Conservation (phyloP, 2,329 filamentous ascomycete genomes). For the Pestalotiopsis sp. region DNA sequence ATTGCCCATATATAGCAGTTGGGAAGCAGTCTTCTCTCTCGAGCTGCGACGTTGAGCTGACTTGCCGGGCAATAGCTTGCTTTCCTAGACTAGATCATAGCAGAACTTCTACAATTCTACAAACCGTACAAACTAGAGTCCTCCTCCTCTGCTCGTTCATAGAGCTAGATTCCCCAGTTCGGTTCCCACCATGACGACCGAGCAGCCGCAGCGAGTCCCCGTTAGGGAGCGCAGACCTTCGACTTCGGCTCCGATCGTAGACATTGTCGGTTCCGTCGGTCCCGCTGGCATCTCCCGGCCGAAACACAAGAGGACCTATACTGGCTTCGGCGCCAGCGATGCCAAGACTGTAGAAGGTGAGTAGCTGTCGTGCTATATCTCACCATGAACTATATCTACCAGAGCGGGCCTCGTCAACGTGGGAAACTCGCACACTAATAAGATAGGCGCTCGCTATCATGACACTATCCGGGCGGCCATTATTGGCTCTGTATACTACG, state of each 20-base stretch:
- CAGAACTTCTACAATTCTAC: not conserved
- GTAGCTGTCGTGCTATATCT: slow-evolving; percentile 20
- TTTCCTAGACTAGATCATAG: slow-evolving; percentile 4
- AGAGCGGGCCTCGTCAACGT: not conserved
- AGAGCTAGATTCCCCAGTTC: slow-evolving; percentile 2
- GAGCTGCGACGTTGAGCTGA: not conserved
- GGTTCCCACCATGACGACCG: slow-evolving; percentile 29
- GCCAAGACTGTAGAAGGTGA: slow-evolving; percentile 92
- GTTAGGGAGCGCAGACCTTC: slow-evolving; percentile 80
- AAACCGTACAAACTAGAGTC: not conserved
- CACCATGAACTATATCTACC: not conserved
- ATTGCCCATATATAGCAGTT: too few relatives aligned
- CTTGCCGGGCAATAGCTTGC: not conserved
- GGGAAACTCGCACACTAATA: not conserved
- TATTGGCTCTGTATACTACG: slow-evolving; percentile 6
- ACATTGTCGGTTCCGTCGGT: slow-evolving; percentile 84
- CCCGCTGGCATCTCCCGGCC: slow-evolving; percentile 83
- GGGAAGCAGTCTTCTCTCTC: too few relatives aligned
- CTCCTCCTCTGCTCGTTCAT: not conserved
- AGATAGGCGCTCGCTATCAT: not conserved
- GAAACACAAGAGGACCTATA: slow-evolving; percentile 97
- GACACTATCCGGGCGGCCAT: not conserved
- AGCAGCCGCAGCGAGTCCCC: slow-evolving; percentile 40
- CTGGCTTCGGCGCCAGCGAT: slow-evolving; percentile 86
- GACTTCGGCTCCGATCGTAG: slow-evolving; percentile 73